phyloP scores from a whole-genome alignment of 2,329 filamentous ascomycete genomes.

The Phaeosphaeriaceae sp. region DNA sequence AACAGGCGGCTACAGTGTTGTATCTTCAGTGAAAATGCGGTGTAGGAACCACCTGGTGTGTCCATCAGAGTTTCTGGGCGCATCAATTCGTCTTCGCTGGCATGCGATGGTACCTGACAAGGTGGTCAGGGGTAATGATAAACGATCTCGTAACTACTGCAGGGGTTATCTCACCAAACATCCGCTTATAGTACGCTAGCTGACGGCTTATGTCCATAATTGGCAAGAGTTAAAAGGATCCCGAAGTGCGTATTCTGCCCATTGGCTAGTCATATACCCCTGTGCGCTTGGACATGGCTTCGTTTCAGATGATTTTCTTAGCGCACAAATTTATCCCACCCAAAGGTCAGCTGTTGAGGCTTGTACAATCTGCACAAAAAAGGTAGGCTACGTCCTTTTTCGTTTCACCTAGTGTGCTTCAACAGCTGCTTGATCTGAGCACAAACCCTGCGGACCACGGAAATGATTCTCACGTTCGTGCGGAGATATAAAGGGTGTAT shows the following conservation, averaged over 20 bases:
- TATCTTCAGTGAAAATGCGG: constrained; percentile 1
- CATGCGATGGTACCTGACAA: constrained; percentile 18
- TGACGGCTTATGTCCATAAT: constrained; percentile 16
- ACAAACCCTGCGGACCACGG: constrained; percentile 10
- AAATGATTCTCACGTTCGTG: constrained; percentile 22
- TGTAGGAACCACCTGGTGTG: constrained; percentile 11
- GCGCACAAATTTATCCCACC: constrained; percentile 18
- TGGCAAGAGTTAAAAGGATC: constrained; percentile 15
- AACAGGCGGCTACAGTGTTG: constrained; percentile 54
- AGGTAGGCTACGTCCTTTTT: constrained; percentile 9
- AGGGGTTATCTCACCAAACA: constrained; percentile 23
- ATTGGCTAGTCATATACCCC: constrained; percentile 18
- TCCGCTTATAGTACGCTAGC: constrained; percentile 24
- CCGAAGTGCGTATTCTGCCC: constrained; percentile 3
- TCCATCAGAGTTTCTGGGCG: constrained; percentile 13
- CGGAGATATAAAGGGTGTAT: constrained; percentile 17
- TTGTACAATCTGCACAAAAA: constrained; percentile 27
- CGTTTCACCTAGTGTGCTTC: constrained; percentile 23
- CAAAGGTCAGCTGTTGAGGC: constrained; percentile 8
- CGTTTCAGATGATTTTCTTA: constrained; percentile 30
- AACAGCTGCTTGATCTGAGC: constrained; percentile 20
- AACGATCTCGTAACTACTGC: constrained; percentile 30
- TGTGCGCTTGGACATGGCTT: constrained; percentile 17
- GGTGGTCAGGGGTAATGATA: constrained; percentile 29
- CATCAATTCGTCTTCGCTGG: constrained; percentile 24